A percentile compares a stretch with the other conserved stretches of the same genome.
Conservation (phyloP, 306 rosid genomes). For the Trifolium subterraneum region DNA sequence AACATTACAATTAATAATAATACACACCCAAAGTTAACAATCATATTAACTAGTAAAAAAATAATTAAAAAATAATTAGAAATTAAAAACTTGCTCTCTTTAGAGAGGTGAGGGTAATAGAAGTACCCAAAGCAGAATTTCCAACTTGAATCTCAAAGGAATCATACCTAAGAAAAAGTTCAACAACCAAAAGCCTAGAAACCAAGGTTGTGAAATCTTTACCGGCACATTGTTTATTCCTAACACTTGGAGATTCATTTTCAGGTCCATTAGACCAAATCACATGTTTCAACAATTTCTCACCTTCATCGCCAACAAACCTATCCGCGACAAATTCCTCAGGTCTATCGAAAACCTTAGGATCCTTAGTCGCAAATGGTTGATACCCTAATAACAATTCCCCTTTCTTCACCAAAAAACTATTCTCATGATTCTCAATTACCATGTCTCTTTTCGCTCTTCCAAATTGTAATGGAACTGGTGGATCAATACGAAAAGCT, state of each 20-base stretch:
- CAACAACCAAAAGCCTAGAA: conserved; percentile 71
- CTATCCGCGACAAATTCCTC: conserved; percentile 80
- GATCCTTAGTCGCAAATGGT: conserved; percentile 89
- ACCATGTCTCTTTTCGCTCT: conserved; percentile 65
- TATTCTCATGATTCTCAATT: conserved; percentile 86
- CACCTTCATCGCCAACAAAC: conserved; percentile 84
- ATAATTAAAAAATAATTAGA: not conserved
- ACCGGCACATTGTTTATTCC: conserved; percentile 86
- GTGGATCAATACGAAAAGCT: conserved; percentile 78
- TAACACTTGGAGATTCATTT: conserved; percentile 50
- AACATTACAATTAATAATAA: not conserved
- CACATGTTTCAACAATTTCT: conserved; percentile 72
- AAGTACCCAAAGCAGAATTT: conserved; percentile 63
- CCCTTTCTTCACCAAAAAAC: conserved; percentile 75
- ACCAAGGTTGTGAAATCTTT: conserved; percentile 70
- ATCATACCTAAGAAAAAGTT: conserved; percentile 77
- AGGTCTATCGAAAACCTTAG: conserved; percentile 62
- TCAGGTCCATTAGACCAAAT: conserved; percentile 93
- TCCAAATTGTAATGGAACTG: conserved; percentile 78
- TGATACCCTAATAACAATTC: conserved; percentile 87
- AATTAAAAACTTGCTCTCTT: conserved; percentile 68
- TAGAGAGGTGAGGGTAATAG: conserved; percentile 75
- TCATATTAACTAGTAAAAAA: not conserved
- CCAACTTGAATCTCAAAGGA: conserved; percentile 82
- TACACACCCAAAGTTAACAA: not conserved